Base-by-base conservation (phyloP, 306 rosid species). In the Cucurbita pepo region DNA sequence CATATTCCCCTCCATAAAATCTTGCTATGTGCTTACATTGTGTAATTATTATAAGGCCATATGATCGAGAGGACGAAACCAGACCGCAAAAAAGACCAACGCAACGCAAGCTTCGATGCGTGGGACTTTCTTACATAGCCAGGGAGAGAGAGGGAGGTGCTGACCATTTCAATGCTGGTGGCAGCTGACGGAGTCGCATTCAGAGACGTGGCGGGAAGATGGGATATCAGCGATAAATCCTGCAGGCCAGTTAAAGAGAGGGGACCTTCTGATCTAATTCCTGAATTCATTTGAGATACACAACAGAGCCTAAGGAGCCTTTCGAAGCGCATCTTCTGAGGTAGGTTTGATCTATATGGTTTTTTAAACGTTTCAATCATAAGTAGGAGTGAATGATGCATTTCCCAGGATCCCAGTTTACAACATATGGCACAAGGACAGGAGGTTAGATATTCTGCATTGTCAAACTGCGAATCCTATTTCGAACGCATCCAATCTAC, bases 401-500 rank as follows among this genome's bases (percentile, higher is more conserved):
- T 50, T 50, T 14, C 1, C 54, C 15, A 50, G 54, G 54, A 50
- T 50, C 54, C 15, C 52, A 40, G 70, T 41, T 18, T 44, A 63
- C 52, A 63, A 79, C 61, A 71, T 63, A 93, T 93, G 97, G 92
- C 87, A 0, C 85, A 85, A 69, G 78, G 25, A 63, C 78, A 81
- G 61, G 82, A 71, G 52, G 59, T 37, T 30, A 78, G 48, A 62
- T 72, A 75, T 40, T 67, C 71, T 51, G 71, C 75, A 14, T 57
- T 79, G 65, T 76, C 86, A 73, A 87, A 86, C 82, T 89, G 82
- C 18, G 96, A 90, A 69, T 70, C 82, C 79, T 94, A 89, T 77
- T 94, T 86, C 18, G 84, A 81, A 76, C 82, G 71, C 58, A 76
- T 90, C 61, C 96, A 94, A 73, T 86, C 95, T 52, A 79, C 90